Evolutionary conservation across 108 stramenopile genomes (phyloP), one percentile per base, ranked within the genome.

Genomic region (Cyclotella baltica): DNA sequence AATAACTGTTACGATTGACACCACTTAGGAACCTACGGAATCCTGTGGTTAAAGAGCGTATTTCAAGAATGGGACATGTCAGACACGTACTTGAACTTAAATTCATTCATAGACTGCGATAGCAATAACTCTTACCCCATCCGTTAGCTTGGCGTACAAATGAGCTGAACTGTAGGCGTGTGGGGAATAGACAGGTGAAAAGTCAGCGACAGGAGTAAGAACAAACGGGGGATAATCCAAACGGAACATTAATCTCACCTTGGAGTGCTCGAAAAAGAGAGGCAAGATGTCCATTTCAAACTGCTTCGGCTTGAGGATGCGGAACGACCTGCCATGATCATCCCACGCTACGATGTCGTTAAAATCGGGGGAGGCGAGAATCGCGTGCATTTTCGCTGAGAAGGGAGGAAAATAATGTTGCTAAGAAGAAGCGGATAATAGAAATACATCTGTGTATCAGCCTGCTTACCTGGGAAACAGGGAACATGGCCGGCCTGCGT

Each of bases 321-420:
- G 73, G 87, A 88, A 93, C 4, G 87, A 75, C 28, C 92, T 67
- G 15, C 92, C 92, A 77, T 93, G 92, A 27, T 87, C 87, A 65
- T 84, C 83, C 92, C 92, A 93, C 0, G 85, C 62, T 13, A 93
- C 74, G 31, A 93, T 77, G 70, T 90, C 88, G 1, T 78, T 65
- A 18, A 89, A 65, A 25, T 87, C 88, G 25, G 83, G 70, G 18
- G 74, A 58, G 62, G 86, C 81, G 8, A 93, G 82, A 43, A 93
- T 93, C 13, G 87, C 75, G 50, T 88, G 86, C 86, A 92, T 84
- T 75, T 92, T n/a, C n/a, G 30, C 9, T 28, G 43, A 20, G n/a
- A 20, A 23, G 2, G 43, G 23, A 4, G 43, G 5, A 29, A 23
- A 20, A 36, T 1, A 16, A 2, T 34, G 65, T 1, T 29, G 43